Evolutionary conservation across 2,329 filamentous ascomycete genomes (phyloP), one percentile per base, ranked within the genome.

Genomic region (Plenodomus biglobosus): DNA sequence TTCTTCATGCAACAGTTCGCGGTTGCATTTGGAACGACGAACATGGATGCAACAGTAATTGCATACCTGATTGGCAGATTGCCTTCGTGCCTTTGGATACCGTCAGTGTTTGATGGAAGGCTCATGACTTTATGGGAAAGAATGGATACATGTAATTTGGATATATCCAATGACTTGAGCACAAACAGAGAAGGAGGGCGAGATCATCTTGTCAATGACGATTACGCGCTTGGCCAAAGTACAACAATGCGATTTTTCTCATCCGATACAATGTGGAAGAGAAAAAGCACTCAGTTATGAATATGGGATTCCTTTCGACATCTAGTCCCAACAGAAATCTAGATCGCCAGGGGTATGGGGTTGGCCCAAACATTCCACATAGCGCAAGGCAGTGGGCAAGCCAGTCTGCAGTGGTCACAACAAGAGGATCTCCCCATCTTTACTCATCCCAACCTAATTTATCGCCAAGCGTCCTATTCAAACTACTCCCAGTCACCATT

Each of bases 21-120:
- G 17, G 6, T 21, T 5, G 16, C 18, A 13, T n/a, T 20, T 13
- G 19, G 16, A 5, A 20, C 18, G 13, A 8, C 16, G 37, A 39
- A 13, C 13, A 8, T 20, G 11, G 13, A 15, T 19, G 17, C 18
- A 22, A n/a, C 18, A 32, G 50, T 15, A 52, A 11, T 15, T 3
- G 11, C 27, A 32, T 11, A 32, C 13, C 8, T 32, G 27, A 6
- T 32, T 3, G 11, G 27, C 27, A 32, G 15, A 11, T 15, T 62
- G 55, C 46, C 44, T 24, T 48, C 45, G n/a, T 55, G 56, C 32
- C 43, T 62, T 1, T 67, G 62, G 64, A 55, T 64, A 8, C 37
- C 55, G 8, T 47, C 48, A 10, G 20, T 67, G 3, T 55, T 67
- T 15, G 58, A 64, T 38, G 24, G 50, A 10, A 50, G 58, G 16